phyloP scores from a whole-genome alignment of 495 filamentous ascomycete species.

The Hypoxylon fuscum region DNA sequence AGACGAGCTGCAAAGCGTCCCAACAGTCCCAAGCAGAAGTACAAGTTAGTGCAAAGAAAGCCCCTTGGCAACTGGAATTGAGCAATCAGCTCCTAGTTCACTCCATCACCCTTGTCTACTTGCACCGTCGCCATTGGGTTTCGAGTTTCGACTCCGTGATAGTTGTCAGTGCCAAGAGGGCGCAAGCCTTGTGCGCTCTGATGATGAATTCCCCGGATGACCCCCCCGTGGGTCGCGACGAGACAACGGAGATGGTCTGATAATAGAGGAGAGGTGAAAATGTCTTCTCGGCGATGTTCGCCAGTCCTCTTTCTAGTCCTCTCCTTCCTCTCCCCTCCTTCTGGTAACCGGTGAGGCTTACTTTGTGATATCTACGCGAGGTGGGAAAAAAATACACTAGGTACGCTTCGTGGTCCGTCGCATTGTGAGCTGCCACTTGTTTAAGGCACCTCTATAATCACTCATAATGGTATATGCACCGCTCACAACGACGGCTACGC shows the following conservation, averaged over 20 bases:
- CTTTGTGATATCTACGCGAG: background rate
- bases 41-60: background rate
- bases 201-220: background rate
- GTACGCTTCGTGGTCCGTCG: background rate
- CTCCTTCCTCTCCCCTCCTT: background rate
- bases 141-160: slow-evolving; percentile 1
- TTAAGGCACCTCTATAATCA: background rate
- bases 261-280: background rate
- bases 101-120: slow-evolving; percentile 5
- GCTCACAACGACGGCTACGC: slow-evolving; percentile 18
- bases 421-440: slow-evolving; percentile 12
- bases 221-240: background rate
- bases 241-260: background rate
- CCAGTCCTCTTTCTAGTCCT: background rate
- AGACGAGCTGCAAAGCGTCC: background rate
- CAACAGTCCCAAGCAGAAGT: background rate
- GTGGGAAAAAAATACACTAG: background rate
- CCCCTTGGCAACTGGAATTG: background rate
- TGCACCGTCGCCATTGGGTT: slow-evolving; percentile 12
- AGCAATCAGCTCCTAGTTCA: slow-evolving; percentile 6
- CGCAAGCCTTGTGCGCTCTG: slow-evolving; percentile 1
- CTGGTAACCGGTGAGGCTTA: background rate
- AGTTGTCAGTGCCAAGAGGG: slow-evolving; percentile 12
- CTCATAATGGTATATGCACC: slow-evolving; percentile 20
- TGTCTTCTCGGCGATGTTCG: background rate